Base-by-base conservation (phyloP, 202 grass and related monocot species). In the Setaria italica region DNA sequence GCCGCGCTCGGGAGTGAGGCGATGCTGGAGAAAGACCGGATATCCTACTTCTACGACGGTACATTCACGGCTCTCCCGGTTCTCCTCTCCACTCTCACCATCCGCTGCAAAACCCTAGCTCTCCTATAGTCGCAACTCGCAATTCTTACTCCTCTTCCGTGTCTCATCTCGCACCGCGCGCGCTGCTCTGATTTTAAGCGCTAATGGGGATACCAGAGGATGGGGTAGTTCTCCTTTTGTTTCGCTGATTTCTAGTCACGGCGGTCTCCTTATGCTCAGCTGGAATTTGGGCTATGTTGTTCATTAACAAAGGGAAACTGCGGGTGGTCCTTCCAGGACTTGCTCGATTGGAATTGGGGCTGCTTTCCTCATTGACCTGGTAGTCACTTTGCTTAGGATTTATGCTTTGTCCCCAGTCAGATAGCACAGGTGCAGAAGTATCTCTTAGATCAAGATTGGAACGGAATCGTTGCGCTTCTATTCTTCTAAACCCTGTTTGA, bases 21-120 rank as follows among this genome's bases (percentile, higher is more conserved):
- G 56, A 98, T 98, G 96, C 71, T 81, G 81, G 79, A 92, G 81
- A 98, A 94, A 86, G 93, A 98, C 72, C 89, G 90, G 67, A 98
- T 98, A 74, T 88, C 96, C 72, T 98, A 98, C 73, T 98, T 98
- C 91, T 98, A 95, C 86, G 96, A 98, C 80, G 96, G 96, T 98
- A 90, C 70, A 68, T 83, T 81, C 37, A 13, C 77, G 49, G 20
- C 25, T 17, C 79, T 54, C 51, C 32, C 75, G 39, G 70, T 14
- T 78, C 65, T 79, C 57, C 30, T 19, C 47, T 20, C 45, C 55
- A 2, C 37, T 39, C 14, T 17, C 25, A 43, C 42, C 60, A 32
- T 49, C 20, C 20, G 20, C 67, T 12, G 72, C 67, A 43, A 56
- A 48, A 13, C 69, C 60, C 51, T 84, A 86, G 53, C 46, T 76